These are phyloP conservation scores for Fusarium acutatum DNA, from an alignment of 2,329 filamentous ascomycete genomes.

Conservation along the genomic window DNA sequence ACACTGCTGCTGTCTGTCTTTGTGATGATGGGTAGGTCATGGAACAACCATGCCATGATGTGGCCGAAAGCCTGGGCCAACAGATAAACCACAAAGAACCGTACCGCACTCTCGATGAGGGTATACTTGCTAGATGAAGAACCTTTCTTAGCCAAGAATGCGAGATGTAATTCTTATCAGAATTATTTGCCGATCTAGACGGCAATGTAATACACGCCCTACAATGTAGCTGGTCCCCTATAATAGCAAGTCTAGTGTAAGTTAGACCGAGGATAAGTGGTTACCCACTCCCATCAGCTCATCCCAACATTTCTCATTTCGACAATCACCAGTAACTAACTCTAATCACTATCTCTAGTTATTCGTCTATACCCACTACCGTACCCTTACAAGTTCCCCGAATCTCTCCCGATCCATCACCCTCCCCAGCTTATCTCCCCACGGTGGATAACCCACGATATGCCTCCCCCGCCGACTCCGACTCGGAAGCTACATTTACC, in stretches of 20 bases:
- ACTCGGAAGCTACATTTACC: slow-evolving; percentile 29
- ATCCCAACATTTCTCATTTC: background rate
- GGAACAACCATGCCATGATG: background rate
- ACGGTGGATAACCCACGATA: slow-evolving; percentile 11
- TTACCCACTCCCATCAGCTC: background rate
- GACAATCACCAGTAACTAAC: background rate
- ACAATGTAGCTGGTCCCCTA: too few species aligned
- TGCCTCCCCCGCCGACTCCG: background rate
- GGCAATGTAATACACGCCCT: background rate
- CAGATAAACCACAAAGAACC: background rate
- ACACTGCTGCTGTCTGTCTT: background rate
- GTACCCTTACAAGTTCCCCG: background rate
- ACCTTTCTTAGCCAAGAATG: fast-evolving
- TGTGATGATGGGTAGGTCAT: background rate
- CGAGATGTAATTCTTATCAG: background rate
- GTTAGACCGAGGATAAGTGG: background rate
- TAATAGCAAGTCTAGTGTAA: background rate
- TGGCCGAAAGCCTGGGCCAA: fast-evolving
- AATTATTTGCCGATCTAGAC: background rate
- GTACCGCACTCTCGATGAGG: background rate
- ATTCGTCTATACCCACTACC: background rate
- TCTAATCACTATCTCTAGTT: background rate
- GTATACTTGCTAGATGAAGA: background rate
- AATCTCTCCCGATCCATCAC: background rate
- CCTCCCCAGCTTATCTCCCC: slow-evolving; percentile 5